A percentile compares a stretch with the other conserved stretches of the same genome.
phyloP scores from a whole-genome alignment of 2,329 filamentous ascomycete species.

The Beauveria caledonica region DNA sequence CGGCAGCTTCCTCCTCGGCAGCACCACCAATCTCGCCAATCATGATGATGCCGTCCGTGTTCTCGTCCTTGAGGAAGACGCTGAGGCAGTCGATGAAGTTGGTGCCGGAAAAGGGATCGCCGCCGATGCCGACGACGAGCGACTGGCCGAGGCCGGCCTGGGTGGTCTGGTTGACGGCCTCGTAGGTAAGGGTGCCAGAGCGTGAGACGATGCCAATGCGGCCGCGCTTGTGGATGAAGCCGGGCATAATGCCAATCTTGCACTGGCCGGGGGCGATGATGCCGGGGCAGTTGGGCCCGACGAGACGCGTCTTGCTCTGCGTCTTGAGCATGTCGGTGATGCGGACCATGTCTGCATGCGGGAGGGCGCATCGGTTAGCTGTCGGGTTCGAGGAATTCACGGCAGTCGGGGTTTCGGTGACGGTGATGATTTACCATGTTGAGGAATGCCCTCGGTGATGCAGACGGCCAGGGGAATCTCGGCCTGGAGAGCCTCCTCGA shows the following conservation, averaged over 20 bases:
- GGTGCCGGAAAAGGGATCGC: constrained; percentile 97
- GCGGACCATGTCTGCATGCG: constrained; percentile 80
- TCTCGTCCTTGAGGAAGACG: constrained; percentile 90
- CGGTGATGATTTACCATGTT: constrained; percentile 60
- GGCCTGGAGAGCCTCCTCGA: constrained; percentile 89
- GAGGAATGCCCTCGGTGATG: constrained; percentile 96
- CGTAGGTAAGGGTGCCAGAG: constrained; percentile 96
- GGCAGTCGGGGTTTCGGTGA: background rate
- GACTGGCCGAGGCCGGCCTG: constrained; percentile 95
- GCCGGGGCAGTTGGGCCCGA: constrained; percentile 96
- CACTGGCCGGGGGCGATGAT: constrained; percentile 94
- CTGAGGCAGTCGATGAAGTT: constrained; percentile 99
- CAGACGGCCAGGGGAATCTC: constrained; percentile 94
- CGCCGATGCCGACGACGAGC: constrained; percentile 94
- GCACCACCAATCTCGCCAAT: constrained; percentile 98
- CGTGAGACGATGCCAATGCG: constrained; percentile 98
- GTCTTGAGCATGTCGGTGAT: constrained; percentile 97
- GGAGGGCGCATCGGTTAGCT: background rate
- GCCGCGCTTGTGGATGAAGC: constrained; percentile 99
- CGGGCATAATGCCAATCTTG: constrained; percentile 99
- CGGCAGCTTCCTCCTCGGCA: constrained; percentile 95
- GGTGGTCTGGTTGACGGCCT: constrained; percentile 99
- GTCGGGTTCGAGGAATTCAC: background rate
- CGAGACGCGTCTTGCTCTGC: constrained; percentile 91
- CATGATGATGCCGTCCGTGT: constrained; percentile 99